Percentiles rank a stretch among this genome's conserved stretches.
These are phyloP conservation scores for Brassica napus DNA, from an alignment of 345 rosid species.

Conservation along the genomic window Da-Ae NC_063445.1:16382501-16383000, in stretches of 20 bases:
- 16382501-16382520: conserved; percentile 7
- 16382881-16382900: neutral
- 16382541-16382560: neutral
- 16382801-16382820: conserved; percentile 47
- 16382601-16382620: conserved; percentile 24
- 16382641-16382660: neutral
- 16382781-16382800: conserved; percentile 52
- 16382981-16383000: conserved; percentile 83
- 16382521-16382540: neutral
- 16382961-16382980: conserved; percentile 79
- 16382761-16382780: conserved; percentile 41
- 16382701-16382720: conserved; percentile 41
- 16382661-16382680: neutral
- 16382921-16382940: conserved; percentile 72
- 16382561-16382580: conserved; percentile 12
- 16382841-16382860: neutral
- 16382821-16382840: neutral
- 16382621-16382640: neutral
- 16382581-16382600: conserved; percentile 18
- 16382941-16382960: conserved; percentile 80
- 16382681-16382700: neutral
- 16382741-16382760: conserved; percentile 41
- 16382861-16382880: neutral
- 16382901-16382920: conserved; percentile 72
- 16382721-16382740: conserved; percentile 49